Conservation (phyloP, 352 stramenopile species). For the Paralagenidium karlingii region DNA sequence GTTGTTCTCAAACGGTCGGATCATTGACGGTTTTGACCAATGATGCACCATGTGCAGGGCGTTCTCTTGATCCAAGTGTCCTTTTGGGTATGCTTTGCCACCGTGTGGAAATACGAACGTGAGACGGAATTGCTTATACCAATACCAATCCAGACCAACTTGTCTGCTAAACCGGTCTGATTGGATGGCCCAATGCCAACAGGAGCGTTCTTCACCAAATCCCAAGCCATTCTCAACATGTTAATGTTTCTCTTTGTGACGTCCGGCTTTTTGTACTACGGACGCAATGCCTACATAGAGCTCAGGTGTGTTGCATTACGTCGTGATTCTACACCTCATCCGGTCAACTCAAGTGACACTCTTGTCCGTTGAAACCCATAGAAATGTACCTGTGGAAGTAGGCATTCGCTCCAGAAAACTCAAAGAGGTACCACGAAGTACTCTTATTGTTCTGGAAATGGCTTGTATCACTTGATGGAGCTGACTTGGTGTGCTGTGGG, state of each 20-base stretch:
- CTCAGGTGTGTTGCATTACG: constrained; percentile 19
- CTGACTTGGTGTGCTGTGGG: too few relatives aligned
- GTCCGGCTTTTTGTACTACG: constrained; percentile 60
- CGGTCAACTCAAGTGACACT: neutral
- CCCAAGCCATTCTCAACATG: constrained; percentile 72
- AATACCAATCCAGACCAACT: too few relatives aligned
- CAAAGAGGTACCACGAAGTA: constrained; percentile 27
- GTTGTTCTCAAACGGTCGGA: too few relatives aligned
- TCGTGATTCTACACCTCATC: neutral
- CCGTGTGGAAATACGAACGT: too few relatives aligned
- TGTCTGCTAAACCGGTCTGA: too few relatives aligned
- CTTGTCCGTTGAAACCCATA: constrained; percentile 6
- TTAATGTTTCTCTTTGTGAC: constrained; percentile 71
- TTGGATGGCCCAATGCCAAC: neutral
- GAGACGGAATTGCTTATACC: too few relatives aligned
- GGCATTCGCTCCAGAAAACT: constrained; percentile 73
- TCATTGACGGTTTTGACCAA: neutral
- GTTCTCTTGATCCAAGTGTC: too few relatives aligned
- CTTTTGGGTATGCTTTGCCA: too few relatives aligned
- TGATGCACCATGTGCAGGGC: neutral
- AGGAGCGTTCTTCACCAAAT: constrained; percentile 73
- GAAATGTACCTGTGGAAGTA: constrained; percentile 69
- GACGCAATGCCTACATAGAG: constrained; percentile 68
- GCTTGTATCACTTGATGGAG: too few relatives aligned
- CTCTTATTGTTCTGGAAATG: neutral